Base-by-base conservation (phyloP, 805 yeast species). In the Phaffomyces opuntiae region DNA sequence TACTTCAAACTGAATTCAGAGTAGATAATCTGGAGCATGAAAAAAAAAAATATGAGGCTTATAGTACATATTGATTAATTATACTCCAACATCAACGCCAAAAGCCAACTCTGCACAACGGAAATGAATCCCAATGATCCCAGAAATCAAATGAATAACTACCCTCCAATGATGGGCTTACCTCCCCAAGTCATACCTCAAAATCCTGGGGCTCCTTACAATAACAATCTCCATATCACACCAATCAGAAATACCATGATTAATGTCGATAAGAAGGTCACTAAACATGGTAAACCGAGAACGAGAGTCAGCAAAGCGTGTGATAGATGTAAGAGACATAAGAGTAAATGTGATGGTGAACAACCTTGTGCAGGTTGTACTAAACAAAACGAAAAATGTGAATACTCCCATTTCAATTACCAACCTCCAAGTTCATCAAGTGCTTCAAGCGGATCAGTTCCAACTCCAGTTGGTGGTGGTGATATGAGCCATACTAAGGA, bases 271-370 rank as follows among this genome's bases (percentile, higher is more conserved):
- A 16, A 16, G 29, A 43, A 41, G n/a, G 26, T 45, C 13, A 42
- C 43, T 7, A 47, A 47, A 33, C 25, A 17, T 14, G 53, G 49
- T 13, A 32, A 24, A 9, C 38, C 24, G 11, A 43, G 53, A 33
- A 4, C 44, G 13, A 57, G 80, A 39, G 81, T 76, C 9, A 63
- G 67, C 44, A 72, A 68, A 49, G 84, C 83, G 1, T 79, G 84
- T 51, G 76, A 72, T 44, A 63, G 78, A 21, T 79, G 84, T 57
- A 65, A 79, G 46, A 61, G 65, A 34, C 78, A 74, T 49, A 78
- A 79, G 58, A 74, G 75, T 47, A 78, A 79, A 53, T 79, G 84
- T 56, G 69, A 77, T 42, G 82, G 82, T 6, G 63, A 67, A 14
- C 52, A 51, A 38, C 83, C 83, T 9, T 79, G 84, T 49, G 47